Evolutionary conservation across 352 stramenopile species (phyloP), one percentile per base, ranked within the genome.

Genomic region (Pythium folliculosum): DNA sequence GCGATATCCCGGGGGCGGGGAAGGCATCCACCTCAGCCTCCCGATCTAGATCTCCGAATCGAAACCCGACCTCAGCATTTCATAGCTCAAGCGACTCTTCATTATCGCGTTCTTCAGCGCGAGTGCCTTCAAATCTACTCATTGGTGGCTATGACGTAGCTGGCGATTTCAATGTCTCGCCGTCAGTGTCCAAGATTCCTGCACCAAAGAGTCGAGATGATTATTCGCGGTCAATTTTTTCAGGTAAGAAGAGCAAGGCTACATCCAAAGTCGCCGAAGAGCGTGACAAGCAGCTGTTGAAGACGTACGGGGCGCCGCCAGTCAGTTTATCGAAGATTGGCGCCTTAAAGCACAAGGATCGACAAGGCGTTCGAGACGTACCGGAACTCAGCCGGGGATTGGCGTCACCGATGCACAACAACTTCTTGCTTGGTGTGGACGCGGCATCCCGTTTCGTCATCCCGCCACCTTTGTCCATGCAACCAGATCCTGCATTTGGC

Each of bases 271-370:
- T 57, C 0, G 77, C 52, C 12, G 77, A 73, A 49, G 73, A 84
- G 60, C 77, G 81, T n/a, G 76, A 90, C 40, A 73, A 69, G 5
- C 43, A 80, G 22, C 43, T 90, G 14, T 45, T 82, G 45, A 77
- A 81, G 66, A 90, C 78, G 17, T 90, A 90, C 57, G 81, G 81
- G 25, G 55, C 45, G 10, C 27, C 76, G 56, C 45, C 69, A 65
- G 52, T n/a, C 43, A 5, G 44, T 1, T 55, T 54, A 17, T 53
- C 37, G 12, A 70, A 53, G 32, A 23, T 32, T 21, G 37, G n/a
- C 19, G 21, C 45, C 3, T 44, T n/a, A 10, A 63, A 65, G 32
- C 61, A 53, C 22, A 73, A 47, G 60, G 49, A 16, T 69, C 75
- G 45, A 49, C 59, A 19, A 43, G 78, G 19, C 13, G 35, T 50